Evolutionary conservation across 192 early-diverging fungal genomes (phyloP).

Genomic region (Podila epigama): DNA sequence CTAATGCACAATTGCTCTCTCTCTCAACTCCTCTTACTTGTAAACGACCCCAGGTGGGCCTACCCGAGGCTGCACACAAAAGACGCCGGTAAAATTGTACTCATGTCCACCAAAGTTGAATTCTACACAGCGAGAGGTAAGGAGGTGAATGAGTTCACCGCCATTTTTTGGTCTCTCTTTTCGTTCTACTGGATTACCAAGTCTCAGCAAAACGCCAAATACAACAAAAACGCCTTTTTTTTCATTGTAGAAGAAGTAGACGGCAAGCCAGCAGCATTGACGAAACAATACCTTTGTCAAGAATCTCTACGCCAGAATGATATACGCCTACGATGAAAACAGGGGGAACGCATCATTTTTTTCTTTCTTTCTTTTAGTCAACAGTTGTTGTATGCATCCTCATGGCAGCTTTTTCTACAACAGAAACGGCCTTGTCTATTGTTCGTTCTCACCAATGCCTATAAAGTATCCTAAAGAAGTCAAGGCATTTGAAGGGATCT

Average conservation of each 20-base stretch:
- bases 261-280: too few relatives aligned
- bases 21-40: slow-evolving; percentile 43
- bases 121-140: slow-evolving; percentile 20
- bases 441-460: slow-evolving; percentile 34
- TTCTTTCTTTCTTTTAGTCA: too few relatives aligned
- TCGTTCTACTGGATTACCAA: too few relatives aligned
- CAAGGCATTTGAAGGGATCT: slow-evolving; percentile 46
- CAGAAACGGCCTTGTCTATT: too few relatives aligned
- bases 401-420: too few relatives aligned
- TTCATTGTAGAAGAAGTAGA: too few relatives aligned
- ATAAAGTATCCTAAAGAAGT: slow-evolving; percentile 50
- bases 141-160: not conserved
- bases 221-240: too few relatives aligned
- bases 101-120: slow-evolving; percentile 57
- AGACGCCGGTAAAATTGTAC: slow-evolving; percentile 52
- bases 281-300: slow-evolving; percentile 51
- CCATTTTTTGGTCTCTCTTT: too few relatives aligned
- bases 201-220: too few relatives aligned
- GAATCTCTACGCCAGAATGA: slow-evolving; percentile 52
- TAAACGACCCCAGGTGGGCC: slow-evolving; percentile 51
- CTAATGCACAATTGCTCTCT: too few relatives aligned
- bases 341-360: too few relatives aligned
- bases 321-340: slow-evolving; percentile 38
- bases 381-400: too few relatives aligned
- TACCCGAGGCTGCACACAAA: slow-evolving; percentile 43